Base-by-base conservation (phyloP, 148 eudicot genomes). In the Salicornia ramosissima region DNA sequence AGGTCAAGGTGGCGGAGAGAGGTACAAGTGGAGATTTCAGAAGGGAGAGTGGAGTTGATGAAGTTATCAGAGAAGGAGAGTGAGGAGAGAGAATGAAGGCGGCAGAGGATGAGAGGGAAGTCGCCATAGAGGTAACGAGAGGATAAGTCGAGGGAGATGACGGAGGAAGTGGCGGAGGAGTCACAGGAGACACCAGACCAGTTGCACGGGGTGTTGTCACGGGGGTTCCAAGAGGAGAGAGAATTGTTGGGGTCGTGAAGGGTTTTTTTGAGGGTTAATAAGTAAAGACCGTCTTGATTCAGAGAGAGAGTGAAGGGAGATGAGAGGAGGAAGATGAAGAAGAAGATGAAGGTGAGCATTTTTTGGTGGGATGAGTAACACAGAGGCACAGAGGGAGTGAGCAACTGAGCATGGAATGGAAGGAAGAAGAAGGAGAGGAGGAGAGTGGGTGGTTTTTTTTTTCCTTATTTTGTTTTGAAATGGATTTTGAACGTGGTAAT, bases 31-130 rank as follows among this genome's bases (percentile, higher is more conserved):
- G 83, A 69, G 36, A 90, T 45, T 12, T 75, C 76, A 0, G 71
- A 74, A 0, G 88, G 81, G 0, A 93, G 51, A 0, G 98, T 77
- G 2, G 77, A 67, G 76, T 88, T 88, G 51, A 93, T 66, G 68
- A 53, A 72, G 77, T 87, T 90, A 71, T 90, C 76, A 72, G 25
- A 76, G 29, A 94, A 60, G 0, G 81, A 80, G 39, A 90, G n/a
- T 22, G 1, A 79, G 2, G 82, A 36, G 14, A 94, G 82, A 21
- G 28, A 68, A 0, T 24, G 51, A 4, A 94, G 80, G 3, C 79
- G 81, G 73, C 98, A 94, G 57, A 94, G 79, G 34, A 79, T n/a
- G 0, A 82, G 10, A 1, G 97, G 97, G 25, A 94, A 94, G 0
- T 83, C 85, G 12, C 98, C 98, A 39, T 50, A 68, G 66, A 90